These are phyloP conservation scores for Aureobasidium leucospermi DNA, from an alignment of 2,329 filamentous ascomycete genomes.

Conservation along the genomic window DNA sequence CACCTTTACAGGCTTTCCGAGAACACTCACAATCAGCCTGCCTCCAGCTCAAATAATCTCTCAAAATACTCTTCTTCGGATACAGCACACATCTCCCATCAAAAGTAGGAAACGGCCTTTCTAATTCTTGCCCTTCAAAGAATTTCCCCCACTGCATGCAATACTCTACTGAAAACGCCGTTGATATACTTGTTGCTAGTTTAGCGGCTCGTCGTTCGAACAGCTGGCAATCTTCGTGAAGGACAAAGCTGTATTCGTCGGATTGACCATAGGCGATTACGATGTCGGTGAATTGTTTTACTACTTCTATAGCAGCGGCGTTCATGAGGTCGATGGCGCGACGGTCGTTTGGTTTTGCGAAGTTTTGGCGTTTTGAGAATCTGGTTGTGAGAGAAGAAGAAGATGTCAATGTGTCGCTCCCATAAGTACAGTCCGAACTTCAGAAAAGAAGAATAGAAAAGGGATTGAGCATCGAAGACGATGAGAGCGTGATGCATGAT, in stretches of 20 bases:
- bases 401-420: neutral
- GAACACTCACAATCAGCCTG: constrained; percentile 77
- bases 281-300: constrained; percentile 77
- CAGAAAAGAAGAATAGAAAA: too few species aligned
- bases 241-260: constrained; percentile 91
- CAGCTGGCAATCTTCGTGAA: constrained; percentile 71
- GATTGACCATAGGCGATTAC: constrained; percentile 86
- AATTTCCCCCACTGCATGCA: constrained; percentile 69
- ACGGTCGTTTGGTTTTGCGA: constrained; percentile 87
- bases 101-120: constrained; percentile 75
- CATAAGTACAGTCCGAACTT: too few species aligned
- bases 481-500: too few species aligned
- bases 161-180: constrained; percentile 89
- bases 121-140: constrained; percentile 65
- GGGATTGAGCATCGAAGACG: too few species aligned
- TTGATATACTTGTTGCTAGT: constrained; percentile 81
- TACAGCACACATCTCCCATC: constrained; percentile 89
- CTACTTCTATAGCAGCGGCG: constrained; percentile 73
- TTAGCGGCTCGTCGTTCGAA: constrained; percentile 87
- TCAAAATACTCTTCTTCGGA: constrained; percentile 70
- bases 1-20: neutral
- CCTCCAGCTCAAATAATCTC: constrained; percentile 95
- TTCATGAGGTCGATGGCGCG: constrained; percentile 93
- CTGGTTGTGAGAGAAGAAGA: constrained; percentile 38
- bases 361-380: constrained; percentile 73